phyloP scores from a whole-genome alignment of 116 monocot genomes.

The Posidonia oceanica region DNA sequence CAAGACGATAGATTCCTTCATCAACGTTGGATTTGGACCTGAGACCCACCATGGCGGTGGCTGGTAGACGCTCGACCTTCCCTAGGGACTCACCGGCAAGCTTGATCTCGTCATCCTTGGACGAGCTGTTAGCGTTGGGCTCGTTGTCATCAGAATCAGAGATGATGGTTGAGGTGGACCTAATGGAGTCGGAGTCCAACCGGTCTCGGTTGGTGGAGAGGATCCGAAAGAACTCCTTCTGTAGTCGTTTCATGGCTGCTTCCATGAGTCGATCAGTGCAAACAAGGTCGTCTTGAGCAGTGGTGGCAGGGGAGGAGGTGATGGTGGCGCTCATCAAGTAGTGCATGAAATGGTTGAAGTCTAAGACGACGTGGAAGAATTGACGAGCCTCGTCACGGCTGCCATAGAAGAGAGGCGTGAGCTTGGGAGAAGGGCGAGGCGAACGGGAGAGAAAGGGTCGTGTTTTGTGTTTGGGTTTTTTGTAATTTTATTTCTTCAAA shows the following conservation, averaged over 20 bases:
- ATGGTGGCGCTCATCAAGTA: too few species aligned
- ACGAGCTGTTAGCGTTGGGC: background rate
- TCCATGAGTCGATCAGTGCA: conserved; percentile 16
- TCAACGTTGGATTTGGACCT: conserved; percentile 36
- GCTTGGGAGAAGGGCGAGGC: too few species aligned
- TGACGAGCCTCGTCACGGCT: conserved; percentile 17
- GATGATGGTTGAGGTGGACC: background rate
- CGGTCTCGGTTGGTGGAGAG: conserved; percentile 15
- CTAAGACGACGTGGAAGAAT: conserved; percentile 18
- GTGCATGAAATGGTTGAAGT: conserved; percentile 24
- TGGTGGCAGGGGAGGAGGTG: background rate
- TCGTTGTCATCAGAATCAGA: conserved; percentile 20
- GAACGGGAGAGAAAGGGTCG: too few species aligned
- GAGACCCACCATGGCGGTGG: conserved; percentile 3
- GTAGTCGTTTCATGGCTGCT: conserved; percentile 28
- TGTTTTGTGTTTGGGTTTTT: too few species aligned
- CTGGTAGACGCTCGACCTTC: background rate
- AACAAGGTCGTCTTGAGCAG: conserved; percentile 2
- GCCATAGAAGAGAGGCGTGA: too few species aligned
- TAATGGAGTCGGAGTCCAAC: conserved; percentile 11
- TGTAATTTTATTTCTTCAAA: too few species aligned
- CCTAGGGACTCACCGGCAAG: background rate
- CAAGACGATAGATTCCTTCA: conserved; percentile 30
- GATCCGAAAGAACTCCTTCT: too few species aligned
- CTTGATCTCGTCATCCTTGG: conserved; percentile 14